phyloP scores from a whole-genome alignment of 257 asterid species.

The Salvia hispanica region DNA sequence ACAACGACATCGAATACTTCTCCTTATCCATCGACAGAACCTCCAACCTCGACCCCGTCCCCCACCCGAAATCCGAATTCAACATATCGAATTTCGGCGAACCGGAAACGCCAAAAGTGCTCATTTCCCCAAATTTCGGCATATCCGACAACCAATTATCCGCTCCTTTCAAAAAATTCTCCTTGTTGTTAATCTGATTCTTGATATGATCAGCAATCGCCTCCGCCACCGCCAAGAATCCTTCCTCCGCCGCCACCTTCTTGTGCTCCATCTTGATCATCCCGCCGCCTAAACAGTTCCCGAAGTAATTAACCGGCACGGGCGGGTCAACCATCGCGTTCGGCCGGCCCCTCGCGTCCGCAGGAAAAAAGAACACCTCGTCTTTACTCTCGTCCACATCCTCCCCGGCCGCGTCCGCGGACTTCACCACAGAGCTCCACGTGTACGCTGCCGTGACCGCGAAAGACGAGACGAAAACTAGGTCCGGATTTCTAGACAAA shows the following conservation, averaged over 20 bases:
- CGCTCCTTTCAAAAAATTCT: constrained; percentile 18
- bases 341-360: constrained; percentile 33
- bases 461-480: constrained; percentile 41
- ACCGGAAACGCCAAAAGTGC: constrained; percentile 34
- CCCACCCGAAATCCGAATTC: constrained; percentile 46
- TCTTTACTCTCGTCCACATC: neutral
- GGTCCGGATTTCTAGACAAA: constrained; percentile 30
- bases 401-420: constrained; percentile 3
- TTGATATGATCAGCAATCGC: constrained; percentile 36
- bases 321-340: constrained; percentile 28
- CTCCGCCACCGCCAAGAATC: neutral
- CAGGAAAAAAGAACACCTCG: constrained; percentile 31
- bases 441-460: constrained; percentile 40
- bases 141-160: constrained; percentile 33
- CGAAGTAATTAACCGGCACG: constrained; percentile 38
- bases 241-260: constrained; percentile 36
- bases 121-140: neutral
- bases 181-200: constrained; percentile 18
- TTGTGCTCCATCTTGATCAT: constrained; percentile 5
- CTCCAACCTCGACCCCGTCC: constrained; percentile 39
- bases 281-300: constrained; percentile 41
- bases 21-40: constrained; percentile 37
- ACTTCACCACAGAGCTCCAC: constrained; percentile 47
- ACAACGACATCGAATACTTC: neutral
- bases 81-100: constrained; percentile 45